phyloP scores from a whole-genome alignment of 495 filamentous ascomycete species.

The Aspergillus haitiensis region DNA sequence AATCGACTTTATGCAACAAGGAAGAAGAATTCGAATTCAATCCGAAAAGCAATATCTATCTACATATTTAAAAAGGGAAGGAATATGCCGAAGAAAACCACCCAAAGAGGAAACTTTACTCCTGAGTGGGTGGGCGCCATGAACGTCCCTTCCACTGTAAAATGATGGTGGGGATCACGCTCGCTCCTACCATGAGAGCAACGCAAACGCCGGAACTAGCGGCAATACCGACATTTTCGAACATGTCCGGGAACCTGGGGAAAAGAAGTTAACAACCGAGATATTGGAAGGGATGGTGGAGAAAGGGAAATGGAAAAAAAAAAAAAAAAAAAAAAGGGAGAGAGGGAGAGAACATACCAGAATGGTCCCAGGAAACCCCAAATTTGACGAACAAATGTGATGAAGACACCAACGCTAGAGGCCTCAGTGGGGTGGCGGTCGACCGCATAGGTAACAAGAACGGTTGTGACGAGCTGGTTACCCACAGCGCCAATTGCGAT shows the following conservation, averaged over 20 bases:
- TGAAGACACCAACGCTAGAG: slow-evolving; percentile 56
- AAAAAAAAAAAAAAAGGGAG: not conserved
- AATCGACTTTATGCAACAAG: too few relatives aligned
- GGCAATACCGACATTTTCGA: slow-evolving; percentile 43
- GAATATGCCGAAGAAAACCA: too few relatives aligned
- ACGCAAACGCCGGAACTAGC: slow-evolving; percentile 43
- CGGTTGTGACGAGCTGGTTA: slow-evolving; percentile 59
- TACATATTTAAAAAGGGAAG: too few relatives aligned
- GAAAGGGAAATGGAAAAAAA: too few relatives aligned
- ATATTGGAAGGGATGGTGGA: slow-evolving; percentile 10
- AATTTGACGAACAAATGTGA: slow-evolving; percentile 53
- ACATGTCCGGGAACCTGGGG: slow-evolving; percentile 53
- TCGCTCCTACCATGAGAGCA: slow-evolving; percentile 46
- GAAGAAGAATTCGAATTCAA: too few relatives aligned
- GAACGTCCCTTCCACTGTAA: slow-evolving; percentile 37
- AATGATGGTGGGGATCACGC: slow-evolving; percentile 46
- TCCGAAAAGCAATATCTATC: too few relatives aligned
- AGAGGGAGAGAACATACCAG: slow-evolving; percentile 50
- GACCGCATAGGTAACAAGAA: slow-evolving; percentile 57
- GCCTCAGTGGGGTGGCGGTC: slow-evolving; percentile 53
- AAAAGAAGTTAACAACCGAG: too few relatives aligned
- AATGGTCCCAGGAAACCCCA: slow-evolving; percentile 63
- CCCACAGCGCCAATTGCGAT: slow-evolving; percentile 51
- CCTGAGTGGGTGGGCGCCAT: slow-evolving; percentile 23
- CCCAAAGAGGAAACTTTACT: not conserved